A percentile compares a stretch with the other conserved stretches of the same genome.
Conservation (phyloP, 139 green algal genomes). For the Chlamydomonas eustigma region DNA sequence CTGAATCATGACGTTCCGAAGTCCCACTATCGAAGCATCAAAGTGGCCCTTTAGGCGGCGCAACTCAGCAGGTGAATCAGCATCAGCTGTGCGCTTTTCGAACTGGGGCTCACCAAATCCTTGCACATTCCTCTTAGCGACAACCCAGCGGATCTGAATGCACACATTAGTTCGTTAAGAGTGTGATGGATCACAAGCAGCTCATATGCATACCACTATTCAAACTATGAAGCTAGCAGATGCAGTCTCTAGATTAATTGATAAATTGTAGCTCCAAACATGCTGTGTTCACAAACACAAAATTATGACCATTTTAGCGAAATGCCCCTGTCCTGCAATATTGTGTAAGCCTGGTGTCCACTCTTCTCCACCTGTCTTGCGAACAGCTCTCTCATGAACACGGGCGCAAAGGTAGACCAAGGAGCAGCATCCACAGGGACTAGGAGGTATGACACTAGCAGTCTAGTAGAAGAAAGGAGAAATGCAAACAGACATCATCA, state of each 20-base stretch:
- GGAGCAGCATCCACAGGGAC: conserved; percentile 23
- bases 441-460: conserved; percentile 34
- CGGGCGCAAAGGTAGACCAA: conserved; percentile 17
- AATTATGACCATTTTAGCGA: neutral
- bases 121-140: neutral
- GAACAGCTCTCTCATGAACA: conserved; percentile 23
- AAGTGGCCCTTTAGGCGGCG: neutral
- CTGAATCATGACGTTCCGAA: conserved; percentile 9
- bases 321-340: neutral
- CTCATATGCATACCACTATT: no score
- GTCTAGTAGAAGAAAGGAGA: neutral
- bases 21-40: neutral
- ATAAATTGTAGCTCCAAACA: neutral
- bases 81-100: neutral
- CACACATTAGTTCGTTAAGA: no score
- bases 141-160: conserved; percentile 7
- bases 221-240: no score
- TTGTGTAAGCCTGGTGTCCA: neutral
- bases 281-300: neutral
- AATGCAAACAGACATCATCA: no score
- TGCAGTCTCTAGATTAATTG: neutral
- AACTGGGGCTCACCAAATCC: neutral
- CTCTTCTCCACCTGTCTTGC: conserved; percentile 23
- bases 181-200: no score
- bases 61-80: neutral